These are phyloP conservation scores for Chamaecyparis obtusa DNA, from an alignment of 75 land plant species.

Conservation along the genomic window DNA sequence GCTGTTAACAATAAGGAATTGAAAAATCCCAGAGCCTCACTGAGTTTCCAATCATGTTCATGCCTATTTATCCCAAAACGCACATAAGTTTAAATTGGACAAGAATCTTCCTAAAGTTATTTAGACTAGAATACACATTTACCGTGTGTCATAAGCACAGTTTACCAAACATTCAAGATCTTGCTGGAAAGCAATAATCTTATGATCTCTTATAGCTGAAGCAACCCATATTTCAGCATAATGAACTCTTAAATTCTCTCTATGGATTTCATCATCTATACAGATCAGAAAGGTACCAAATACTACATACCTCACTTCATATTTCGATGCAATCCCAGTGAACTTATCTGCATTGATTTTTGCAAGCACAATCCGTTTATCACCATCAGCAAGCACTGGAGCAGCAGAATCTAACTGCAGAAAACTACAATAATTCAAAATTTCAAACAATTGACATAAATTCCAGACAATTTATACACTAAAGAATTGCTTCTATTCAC, in stretches of 20 bases:
- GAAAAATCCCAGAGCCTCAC: background rate
- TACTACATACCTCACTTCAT: conserved; percentile 67
- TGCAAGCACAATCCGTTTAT: conserved; percentile 61
- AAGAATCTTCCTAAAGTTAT: background rate
- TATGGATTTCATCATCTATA: background rate
- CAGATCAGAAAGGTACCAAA: background rate
- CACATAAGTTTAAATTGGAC: background rate
- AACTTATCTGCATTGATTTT: conserved; percentile 88
- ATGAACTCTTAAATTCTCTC: background rate
- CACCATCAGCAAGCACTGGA: conserved; percentile 51
- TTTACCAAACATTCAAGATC: background rate
- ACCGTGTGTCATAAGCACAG: background rate
- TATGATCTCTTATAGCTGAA: background rate
- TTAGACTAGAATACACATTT: background rate
- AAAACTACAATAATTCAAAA: background rate
- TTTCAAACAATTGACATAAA: background rate
- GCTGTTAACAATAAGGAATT: background rate
- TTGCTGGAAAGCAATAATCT: background rate
- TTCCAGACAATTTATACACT: background rate
- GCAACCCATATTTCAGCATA: background rate
- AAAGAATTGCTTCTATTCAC: background rate
- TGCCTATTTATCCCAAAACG: background rate
- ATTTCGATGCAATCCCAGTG: conserved; percentile 49
- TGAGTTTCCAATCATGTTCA: background rate
- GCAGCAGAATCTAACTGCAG: conserved; percentile 89